These are phyloP conservation scores for Hymenoscyphus albidus DNA, from an alignment of 2,329 filamentous ascomycete genomes.

Conservation along the genomic window DNA sequence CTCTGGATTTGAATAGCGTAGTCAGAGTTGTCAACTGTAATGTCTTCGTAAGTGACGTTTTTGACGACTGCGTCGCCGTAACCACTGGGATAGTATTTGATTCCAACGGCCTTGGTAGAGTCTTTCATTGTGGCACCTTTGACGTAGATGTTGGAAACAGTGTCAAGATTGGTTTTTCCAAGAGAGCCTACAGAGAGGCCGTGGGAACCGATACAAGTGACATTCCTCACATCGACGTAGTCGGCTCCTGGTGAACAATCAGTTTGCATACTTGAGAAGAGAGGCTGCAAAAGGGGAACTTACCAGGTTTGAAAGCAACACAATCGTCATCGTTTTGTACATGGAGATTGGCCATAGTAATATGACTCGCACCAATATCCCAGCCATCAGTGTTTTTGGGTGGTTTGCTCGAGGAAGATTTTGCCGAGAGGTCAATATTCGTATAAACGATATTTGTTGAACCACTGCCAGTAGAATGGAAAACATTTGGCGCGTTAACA, in stretches of 20 bases:
- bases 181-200: conserved; percentile 46
- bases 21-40: conserved; percentile 39
- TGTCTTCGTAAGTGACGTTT: conserved; percentile 41
- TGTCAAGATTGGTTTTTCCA: conserved; percentile 39
- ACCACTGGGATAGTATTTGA: conserved; percentile 44
- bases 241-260: conserved; percentile 39
- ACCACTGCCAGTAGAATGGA: conserved; percentile 39
- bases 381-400: conserved; percentile 54
- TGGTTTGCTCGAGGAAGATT: conserved; percentile 37
- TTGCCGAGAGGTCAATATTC: conserved; percentile 39
- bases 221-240: conserved; percentile 39
- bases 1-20: conserved; percentile 46
- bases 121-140: conserved; percentile 39
- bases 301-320: conserved; percentile 49
- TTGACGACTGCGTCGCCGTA: conserved; percentile 39
- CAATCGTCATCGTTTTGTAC: conserved; percentile 58
- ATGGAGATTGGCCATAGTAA: conserved; percentile 46
- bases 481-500: conserved; percentile 45
- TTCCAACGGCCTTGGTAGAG: conserved; percentile 44
- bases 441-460: conserved; percentile 37
- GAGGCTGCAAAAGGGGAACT: not conserved
- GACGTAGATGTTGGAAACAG: conserved; percentile 42
- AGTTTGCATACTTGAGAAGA: not conserved
- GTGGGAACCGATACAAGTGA: conserved; percentile 45
- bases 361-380: conserved; percentile 44